A percentile compares a stretch with the other conserved stretches of the same genome.
These are phyloP conservation scores for Lecanicillium sp. DNA, from an alignment of 2,329 filamentous ascomycete species.

Conservation along the genomic window DNA sequence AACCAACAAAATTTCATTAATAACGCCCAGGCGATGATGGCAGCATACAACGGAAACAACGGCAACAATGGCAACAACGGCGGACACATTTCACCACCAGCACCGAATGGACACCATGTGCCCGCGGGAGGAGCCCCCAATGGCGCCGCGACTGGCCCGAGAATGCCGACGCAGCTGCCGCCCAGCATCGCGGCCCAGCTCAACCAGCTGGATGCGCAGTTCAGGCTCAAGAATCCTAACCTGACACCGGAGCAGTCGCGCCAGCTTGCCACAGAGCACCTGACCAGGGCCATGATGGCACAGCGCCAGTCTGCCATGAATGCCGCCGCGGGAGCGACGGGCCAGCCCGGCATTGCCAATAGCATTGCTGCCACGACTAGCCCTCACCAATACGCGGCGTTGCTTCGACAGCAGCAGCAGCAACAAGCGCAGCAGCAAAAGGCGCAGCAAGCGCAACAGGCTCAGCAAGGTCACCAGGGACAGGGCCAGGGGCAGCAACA, in stretches of 20 bases:
- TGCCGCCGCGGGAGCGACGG: conserved; percentile 42
- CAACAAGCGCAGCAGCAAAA: conserved; percentile 25
- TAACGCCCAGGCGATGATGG: conserved; percentile 46
- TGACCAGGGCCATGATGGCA: conserved; percentile 38
- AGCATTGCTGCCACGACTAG: conserved; percentile 40
- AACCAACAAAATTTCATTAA: conserved; percentile 46
- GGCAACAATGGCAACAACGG: conserved; percentile 34
- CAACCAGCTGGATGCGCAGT: conserved; percentile 42
- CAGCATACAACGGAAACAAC: conserved; percentile 33
- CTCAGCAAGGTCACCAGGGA: conserved; percentile 17
- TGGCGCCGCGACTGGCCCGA: conserved; percentile 36
- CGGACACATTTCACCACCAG: conserved; percentile 5
- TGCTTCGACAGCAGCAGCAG: conserved; percentile 51
- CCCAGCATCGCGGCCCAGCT: conserved; percentile 41
- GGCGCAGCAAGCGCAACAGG: conserved; percentile 13
- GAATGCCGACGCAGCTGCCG: conserved; percentile 35
- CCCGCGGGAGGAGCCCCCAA: conserved; percentile 38
- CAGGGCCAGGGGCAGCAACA: conserved; percentile 11
- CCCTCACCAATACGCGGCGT: conserved; percentile 52
- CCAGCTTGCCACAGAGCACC: conserved; percentile 42
- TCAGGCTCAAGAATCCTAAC: conserved; percentile 43
- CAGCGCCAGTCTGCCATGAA: conserved; percentile 48
- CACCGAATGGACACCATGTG: conserved; percentile 22
- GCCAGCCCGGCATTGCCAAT: conserved; percentile 40
- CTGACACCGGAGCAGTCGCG: conserved; percentile 41